A percentile compares a stretch with the other conserved stretches of the same genome.
phyloP scores from a whole-genome alignment of 345 rosid species.

The Gossypium longicalyx region DNA sequence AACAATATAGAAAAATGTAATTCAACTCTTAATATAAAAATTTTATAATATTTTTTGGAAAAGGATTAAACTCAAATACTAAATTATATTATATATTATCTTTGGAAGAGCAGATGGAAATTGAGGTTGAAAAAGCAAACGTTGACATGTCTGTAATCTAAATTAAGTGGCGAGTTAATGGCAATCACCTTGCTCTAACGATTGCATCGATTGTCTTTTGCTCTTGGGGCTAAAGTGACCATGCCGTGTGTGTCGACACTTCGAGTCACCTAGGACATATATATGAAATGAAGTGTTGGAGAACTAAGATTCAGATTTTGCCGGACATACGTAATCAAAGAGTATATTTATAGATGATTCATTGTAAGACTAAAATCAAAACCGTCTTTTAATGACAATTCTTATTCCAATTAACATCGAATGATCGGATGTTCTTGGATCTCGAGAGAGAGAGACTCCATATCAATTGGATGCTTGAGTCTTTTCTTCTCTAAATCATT shows the following conservation, averaged over 20 bases:
- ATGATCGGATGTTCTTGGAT: neutral
- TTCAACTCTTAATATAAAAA: too few species aligned
- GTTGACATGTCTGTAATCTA: too few species aligned
- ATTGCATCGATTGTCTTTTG: constrained; percentile 75
- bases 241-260: constrained; percentile 57
- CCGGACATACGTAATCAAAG: neutral
- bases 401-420: neutral
- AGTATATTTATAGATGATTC: neutral
- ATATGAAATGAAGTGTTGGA: neutral
- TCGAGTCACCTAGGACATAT: constrained; percentile 69
- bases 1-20: too few species aligned
- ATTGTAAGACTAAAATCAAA: neutral
- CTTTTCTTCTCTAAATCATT: neutral
- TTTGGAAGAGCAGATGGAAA: too few species aligned
- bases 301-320: neutral
- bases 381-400: neutral
- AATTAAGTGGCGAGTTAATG: constrained; percentile 14
- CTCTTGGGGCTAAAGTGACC: constrained; percentile 79
- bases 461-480: neutral
- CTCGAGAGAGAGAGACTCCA: neutral
- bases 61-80: too few species aligned
- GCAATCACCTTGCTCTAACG: constrained; percentile 70
- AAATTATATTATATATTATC: too few species aligned
- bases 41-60: too few species aligned
- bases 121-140: too few species aligned